Base-by-base conservation (phyloP, 78 protist genomes). In the Guillardia theta region DNA sequence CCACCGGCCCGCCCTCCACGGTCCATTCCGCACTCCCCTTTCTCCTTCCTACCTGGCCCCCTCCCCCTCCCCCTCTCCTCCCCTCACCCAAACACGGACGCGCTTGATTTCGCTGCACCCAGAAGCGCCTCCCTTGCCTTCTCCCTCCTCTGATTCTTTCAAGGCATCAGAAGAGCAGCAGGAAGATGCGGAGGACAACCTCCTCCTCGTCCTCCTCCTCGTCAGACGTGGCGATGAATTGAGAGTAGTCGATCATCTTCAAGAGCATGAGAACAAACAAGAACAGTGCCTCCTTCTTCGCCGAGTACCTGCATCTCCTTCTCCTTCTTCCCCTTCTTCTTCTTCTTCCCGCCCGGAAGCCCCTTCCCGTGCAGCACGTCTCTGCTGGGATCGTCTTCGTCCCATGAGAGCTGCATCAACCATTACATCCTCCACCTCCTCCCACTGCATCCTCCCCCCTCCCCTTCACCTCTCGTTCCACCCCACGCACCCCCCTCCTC, bases 201-300 rank as follows among this genome's bases (percentile, higher is more conserved):
- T 70, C 83, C 83, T 70, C 83, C 83, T 70, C 83, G 46, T 70
- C 83, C 41, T 70, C 83, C 83, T 70, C 83, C 36, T 24, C 22
- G 27, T 24, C 33, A 12, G 83, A 70, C n/a, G 83, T 22, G 41
- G 83, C 83, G 83, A 70, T 22, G 41, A 70, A 70, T 12, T 12
- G 83, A 1, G 83, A 22, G 83, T 70, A 70, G 83, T 70, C 83
- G 83, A 70, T 70, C n/a, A 70, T 36, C 83, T 70, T 36, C n/a
- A n/a, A n/a, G n/a, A n/a, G n/a, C n/a, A n/a, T n/a, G n/a, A n/a
- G n/a, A n/a, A n/a, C n/a, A n/a, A n/a, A n/a, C n/a, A n/a, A n/a
- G n/a, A n/a, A n/a, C n/a, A n/a, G n/a, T n/a, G n/a, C n/a, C n/a
- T n/a, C n/a, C n/a, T n/a, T n/a, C n/a, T n/a, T n/a, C n/a, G n/a